Conservation (phyloP, 176 grass and related monocot genomes). For the Phragmites australis region DNA sequence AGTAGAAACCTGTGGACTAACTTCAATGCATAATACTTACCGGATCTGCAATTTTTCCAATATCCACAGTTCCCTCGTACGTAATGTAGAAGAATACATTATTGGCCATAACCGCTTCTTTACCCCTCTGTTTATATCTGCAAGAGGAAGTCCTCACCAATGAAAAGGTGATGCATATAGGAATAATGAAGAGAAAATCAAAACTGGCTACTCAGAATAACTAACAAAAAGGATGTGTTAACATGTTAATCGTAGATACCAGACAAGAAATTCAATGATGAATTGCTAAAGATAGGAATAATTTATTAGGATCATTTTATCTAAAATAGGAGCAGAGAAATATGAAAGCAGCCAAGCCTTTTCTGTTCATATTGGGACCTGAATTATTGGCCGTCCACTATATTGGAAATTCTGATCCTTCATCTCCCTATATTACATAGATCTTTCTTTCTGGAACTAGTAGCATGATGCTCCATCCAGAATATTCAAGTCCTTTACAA, state of each 20-base stretch:
- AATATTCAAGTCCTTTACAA: slow-evolving; percentile 8
- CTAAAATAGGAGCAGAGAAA: slow-evolving; percentile 24
- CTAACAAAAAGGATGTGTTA: background rate
- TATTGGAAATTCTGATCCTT: slow-evolving; percentile 10
- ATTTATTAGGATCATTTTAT: slow-evolving; percentile 9
- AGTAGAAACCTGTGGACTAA: slow-evolving; percentile 28
- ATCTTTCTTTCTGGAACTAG: slow-evolving; percentile 20
- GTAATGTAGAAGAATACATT: slow-evolving; percentile 99
- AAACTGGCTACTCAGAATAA: slow-evolving; percentile 17
- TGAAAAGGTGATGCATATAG: slow-evolving; percentile 14
- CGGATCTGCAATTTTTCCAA: slow-evolving; percentile 91
- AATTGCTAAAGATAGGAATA: background rate
- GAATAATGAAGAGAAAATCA: slow-evolving; percentile 16
- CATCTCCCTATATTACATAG: slow-evolving; percentile 17
- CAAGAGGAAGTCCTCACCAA: slow-evolving; percentile 28
- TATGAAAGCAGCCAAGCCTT: slow-evolving; percentile 3
- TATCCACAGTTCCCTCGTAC: slow-evolving; percentile 95
- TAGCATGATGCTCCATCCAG: background rate
- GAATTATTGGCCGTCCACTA: background rate
- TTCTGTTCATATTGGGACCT: background rate
- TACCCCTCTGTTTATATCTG: slow-evolving; percentile 98
- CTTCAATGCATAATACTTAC: slow-evolving; percentile 55
- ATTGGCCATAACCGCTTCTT: slow-evolving; percentile 78
- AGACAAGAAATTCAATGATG: background rate
- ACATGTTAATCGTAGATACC: slow-evolving; percentile 6